phyloP scores from a whole-genome alignment of 2,329 filamentous ascomycete species.

The Colletotrichum spinosum region DNA sequence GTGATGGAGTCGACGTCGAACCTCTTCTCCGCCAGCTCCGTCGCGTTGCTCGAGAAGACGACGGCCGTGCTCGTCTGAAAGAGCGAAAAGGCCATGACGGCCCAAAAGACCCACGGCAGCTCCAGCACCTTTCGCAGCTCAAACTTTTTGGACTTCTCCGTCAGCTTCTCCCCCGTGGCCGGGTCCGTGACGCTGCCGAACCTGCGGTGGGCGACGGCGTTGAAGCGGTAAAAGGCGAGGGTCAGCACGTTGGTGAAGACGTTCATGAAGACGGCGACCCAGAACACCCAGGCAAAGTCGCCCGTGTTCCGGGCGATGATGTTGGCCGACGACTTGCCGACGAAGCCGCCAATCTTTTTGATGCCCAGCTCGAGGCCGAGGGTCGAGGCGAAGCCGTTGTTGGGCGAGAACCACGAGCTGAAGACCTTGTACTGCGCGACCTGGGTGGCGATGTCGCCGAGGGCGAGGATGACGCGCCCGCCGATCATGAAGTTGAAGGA shows the following conservation, averaged over 20 bases:
- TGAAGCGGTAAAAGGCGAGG: slow-evolving; percentile 66
- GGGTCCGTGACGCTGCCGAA: slow-evolving; percentile 62
- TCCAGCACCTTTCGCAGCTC: slow-evolving; percentile 66
- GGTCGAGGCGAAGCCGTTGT: slow-evolving; percentile 70
- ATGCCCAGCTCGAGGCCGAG: slow-evolving; percentile 70
- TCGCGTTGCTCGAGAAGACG: slow-evolving; percentile 68
- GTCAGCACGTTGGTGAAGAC: slow-evolving; percentile 70
- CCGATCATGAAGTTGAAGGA: slow-evolving; percentile 71
- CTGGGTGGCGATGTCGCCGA: slow-evolving; percentile 74
- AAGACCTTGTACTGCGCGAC: slow-evolving; percentile 75
- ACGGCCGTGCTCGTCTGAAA: slow-evolving; percentile 68
- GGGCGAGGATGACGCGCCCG: slow-evolving; percentile 64
- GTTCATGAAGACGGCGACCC: slow-evolving; percentile 73
- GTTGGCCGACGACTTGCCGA: slow-evolving; percentile 70
- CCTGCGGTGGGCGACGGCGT: slow-evolving; percentile 58
- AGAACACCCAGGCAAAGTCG: slow-evolving; percentile 72
- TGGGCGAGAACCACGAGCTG: slow-evolving; percentile 72
- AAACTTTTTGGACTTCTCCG: slow-evolving; percentile 69
- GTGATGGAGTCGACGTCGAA: slow-evolving; percentile 65
- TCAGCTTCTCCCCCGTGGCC: slow-evolving; percentile 69
- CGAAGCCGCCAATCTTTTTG: slow-evolving; percentile 71
- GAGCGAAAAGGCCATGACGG: slow-evolving; percentile 63
- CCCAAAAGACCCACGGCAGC: slow-evolving; percentile 71
- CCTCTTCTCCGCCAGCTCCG: slow-evolving; percentile 69
- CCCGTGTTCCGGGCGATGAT: slow-evolving; percentile 67